Evolutionary conservation across 257 asterid genomes (phyloP).

Genomic region (Solanum okadae): DNA sequence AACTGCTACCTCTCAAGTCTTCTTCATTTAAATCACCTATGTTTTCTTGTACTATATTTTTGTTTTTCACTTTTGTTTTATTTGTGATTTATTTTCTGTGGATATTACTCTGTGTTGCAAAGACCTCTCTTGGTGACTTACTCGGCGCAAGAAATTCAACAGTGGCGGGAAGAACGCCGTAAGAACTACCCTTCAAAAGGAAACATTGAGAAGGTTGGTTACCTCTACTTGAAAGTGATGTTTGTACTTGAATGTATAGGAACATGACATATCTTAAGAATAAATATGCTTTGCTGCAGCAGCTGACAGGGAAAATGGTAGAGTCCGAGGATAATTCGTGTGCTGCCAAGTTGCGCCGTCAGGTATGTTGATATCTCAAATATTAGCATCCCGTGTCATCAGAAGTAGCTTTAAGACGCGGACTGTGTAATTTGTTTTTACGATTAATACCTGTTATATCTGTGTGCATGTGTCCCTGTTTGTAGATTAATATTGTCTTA

Average conservation of each 20-base stretch:
- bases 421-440: not conserved
- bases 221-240: not conserved
- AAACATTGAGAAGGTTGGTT: slow-evolving; percentile 58
- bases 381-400: not conserved
- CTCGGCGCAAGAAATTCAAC: slow-evolving; percentile 73
- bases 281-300: slow-evolving; percentile 38
- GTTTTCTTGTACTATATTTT: not conserved
- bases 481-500: not conserved
- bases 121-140: slow-evolving; percentile 47
- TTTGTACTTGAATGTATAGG: not conserved
- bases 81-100: slow-evolving; percentile 2
- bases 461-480: not conserved
- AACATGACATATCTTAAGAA: not conserved
- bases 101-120: slow-evolving; percentile 4
- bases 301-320: slow-evolving; percentile 24
- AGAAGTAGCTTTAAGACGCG: not conserved
- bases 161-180: slow-evolving; percentile 77
- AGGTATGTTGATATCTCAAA: slow-evolving; percentile 41
- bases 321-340: slow-evolving; percentile 33
- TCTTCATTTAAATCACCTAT: not conserved
- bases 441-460: not conserved
- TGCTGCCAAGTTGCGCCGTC: slow-evolving; percentile 59
- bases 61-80: slow-evolving; percentile 8
- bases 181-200: slow-evolving; percentile 65
- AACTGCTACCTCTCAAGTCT: not conserved